Evolutionary conservation across 2,329 filamentous ascomycete genomes (phyloP), one percentile per base, ranked within the genome.

Genomic region (Sarocladium oryzae): DNA sequence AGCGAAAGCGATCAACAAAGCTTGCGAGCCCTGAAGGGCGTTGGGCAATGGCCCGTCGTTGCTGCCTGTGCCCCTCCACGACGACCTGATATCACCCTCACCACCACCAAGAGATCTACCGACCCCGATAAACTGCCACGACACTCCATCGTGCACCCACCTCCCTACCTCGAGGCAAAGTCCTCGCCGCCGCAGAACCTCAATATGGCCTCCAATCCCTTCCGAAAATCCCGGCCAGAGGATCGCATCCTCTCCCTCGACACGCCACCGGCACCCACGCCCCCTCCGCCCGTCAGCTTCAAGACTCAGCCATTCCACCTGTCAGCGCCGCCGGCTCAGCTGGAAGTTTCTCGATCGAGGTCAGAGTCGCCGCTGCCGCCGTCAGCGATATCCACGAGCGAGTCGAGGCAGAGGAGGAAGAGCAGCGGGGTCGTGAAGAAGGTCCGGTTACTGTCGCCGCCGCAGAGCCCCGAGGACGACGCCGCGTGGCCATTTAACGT

Each of bases 381-480:
- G 38, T 62, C 69, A 52, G 65, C 61, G 26, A 62, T 54, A 33
- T 66, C 61, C 56, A 71, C 59, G 26, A 28, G 40, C n/a, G 48
- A 51, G 32, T 53, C 37, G 28, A 45, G 7, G 9, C 40, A 51
- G 28, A 53, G 32, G 40, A 45, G 15, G 15, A 57, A 54, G 48
- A 75, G 67, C 56, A 63, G 65, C 36, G 87, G 77, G 70, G 71
- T 80, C 35, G 73, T 78, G 53, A 86, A 86, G 68, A 85, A 80
- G 60, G 84, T 88, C 54, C 80, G 84, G 60, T 78, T 85, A 8
- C 75, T 84, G 61, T 84, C 81, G 37, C 82, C 82, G 49, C 81
- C 80, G 53, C 80, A 81, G 2, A 77, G 77, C 11, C 76, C 78
- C 56, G 46, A 49, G 32, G 30, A 37, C 4, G 43, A 23, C n/a